Conservation (phyloP, 2,329 filamentous ascomycete genomes). For the Celoporthe dispersa region DNA sequence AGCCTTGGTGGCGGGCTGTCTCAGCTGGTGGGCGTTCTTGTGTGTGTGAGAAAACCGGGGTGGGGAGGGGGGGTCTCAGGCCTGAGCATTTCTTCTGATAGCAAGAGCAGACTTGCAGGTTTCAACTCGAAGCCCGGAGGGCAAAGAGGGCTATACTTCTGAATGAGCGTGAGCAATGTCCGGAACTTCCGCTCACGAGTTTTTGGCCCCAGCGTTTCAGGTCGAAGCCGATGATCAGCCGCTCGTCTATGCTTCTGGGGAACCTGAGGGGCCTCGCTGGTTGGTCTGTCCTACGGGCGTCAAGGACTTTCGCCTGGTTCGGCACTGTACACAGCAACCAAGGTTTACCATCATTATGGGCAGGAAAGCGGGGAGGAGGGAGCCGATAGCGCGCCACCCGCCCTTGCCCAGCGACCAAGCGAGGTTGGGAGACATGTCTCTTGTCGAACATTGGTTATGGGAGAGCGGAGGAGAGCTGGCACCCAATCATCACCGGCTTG, state of each 20-base stretch:
- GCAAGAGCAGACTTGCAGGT: not conserved
- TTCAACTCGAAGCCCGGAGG: not conserved
- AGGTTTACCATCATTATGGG: not conserved
- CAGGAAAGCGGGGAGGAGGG: not conserved
- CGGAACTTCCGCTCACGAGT: not conserved
- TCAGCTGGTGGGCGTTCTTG: not conserved
- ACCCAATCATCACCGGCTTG: not conserved
- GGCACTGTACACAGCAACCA: not conserved
- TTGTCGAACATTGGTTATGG: not conserved
- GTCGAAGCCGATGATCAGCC: not conserved
- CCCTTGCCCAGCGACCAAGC: not conserved
- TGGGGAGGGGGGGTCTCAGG: not conserved
- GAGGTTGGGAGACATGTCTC: not conserved
- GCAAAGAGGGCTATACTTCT: not conserved
- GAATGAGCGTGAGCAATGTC: not conserved
- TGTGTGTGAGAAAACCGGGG: not conserved
- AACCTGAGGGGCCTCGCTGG: not conserved
- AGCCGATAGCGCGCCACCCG: conserved; percentile 2
- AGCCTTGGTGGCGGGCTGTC: not conserved
- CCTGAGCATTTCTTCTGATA: not conserved
- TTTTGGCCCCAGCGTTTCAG: not conserved
- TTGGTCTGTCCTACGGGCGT: not conserved
- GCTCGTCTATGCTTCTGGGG: not conserved
- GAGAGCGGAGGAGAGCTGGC: not conserved
- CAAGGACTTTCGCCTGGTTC: not conserved